Evolutionary conservation across 2,329 filamentous ascomycete genomes (phyloP).

Genomic region (Aspergillus sp.): DNA sequence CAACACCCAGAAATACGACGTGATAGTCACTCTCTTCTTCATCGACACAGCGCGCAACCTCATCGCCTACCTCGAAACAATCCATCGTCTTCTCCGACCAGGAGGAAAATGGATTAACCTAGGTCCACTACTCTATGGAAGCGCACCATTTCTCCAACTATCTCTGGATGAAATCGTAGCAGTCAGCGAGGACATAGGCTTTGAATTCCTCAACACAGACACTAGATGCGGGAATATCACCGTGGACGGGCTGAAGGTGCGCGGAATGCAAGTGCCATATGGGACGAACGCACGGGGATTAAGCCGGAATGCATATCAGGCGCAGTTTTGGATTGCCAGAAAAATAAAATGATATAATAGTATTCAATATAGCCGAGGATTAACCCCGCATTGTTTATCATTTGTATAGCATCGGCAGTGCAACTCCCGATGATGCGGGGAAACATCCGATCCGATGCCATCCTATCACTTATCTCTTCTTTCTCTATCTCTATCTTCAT

Average conservation of each 20-base stretch:
- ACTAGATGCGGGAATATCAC: constrained; percentile 40
- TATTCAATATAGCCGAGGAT: too few relatives aligned
- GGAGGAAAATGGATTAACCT: constrained; percentile 55
- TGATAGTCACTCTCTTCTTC: constrained; percentile 55
- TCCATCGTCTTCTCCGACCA: constrained; percentile 41
- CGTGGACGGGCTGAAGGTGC: constrained; percentile 36
- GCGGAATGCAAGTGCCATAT: constrained; percentile 49
- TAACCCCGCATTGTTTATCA: too few relatives aligned
- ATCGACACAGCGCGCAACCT: constrained; percentile 58
- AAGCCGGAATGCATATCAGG: constrained; percentile 50
- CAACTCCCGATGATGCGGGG: too few relatives aligned
- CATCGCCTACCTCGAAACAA: constrained; percentile 52
- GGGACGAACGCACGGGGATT: constrained; percentile 49
- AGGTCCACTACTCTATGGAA: constrained; percentile 53
- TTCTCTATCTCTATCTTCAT: too few relatives aligned
- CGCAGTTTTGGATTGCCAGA: constrained; percentile 45
- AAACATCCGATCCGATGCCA: too few relatives aligned
- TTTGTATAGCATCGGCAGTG: too few relatives aligned
- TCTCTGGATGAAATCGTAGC: constrained; percentile 50
- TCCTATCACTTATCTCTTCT: too few relatives aligned
- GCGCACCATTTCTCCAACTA: constrained; percentile 51
- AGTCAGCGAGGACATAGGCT: constrained; percentile 48
- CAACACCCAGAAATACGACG: constrained; percentile 37
- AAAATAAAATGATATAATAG: too few relatives aligned
- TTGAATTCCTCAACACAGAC: constrained; percentile 45